phyloP scores from a whole-genome alignment of 257 asterid species.

The Plantago elongata region DNA sequence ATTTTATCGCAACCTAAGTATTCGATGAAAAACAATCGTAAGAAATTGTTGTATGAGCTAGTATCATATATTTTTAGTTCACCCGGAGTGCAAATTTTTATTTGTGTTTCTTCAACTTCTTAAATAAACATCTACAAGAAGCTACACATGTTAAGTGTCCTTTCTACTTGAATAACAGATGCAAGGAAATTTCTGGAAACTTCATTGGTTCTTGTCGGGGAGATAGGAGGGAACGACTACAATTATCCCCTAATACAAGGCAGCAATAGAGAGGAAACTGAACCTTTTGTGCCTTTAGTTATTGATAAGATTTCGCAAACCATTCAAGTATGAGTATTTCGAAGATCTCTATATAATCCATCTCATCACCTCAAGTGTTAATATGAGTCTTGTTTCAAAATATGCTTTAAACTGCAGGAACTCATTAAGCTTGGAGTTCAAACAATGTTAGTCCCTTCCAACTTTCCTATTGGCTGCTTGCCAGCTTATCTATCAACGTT shows the following conservation, averaged over 20 bases:
- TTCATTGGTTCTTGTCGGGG: constrained; percentile 44
- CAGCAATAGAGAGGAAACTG: constrained; percentile 12
- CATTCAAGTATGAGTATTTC: constrained; percentile 12
- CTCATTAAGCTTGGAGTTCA: constrained; percentile 42
- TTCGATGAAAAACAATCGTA: no score
- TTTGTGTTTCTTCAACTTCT: no score
- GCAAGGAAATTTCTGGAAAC: constrained; percentile 25
- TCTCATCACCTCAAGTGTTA: no score
- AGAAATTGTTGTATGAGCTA: no score
- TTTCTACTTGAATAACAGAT: constrained; percentile 20
- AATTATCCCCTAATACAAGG: constrained; percentile 22
- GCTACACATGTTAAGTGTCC: neutral
- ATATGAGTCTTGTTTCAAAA: no score
- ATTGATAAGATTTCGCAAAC: constrained; percentile 23
- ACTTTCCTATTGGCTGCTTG: constrained; percentile 43
- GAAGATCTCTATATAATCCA: neutral
- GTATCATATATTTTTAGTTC: no score
- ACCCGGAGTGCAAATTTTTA: no score
- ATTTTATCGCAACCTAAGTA: no score
- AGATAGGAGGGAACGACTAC: constrained; percentile 66
- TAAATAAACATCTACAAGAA: no score
- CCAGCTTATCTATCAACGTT: constrained; percentile 28
- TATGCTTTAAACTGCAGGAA: constrained; percentile 25
- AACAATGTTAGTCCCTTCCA: constrained; percentile 49
- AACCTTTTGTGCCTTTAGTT: constrained; percentile 21